Evolutionary conservation across 768 basidiomycete species (phyloP).

Genomic region (Heimioporus sp.): DNA sequence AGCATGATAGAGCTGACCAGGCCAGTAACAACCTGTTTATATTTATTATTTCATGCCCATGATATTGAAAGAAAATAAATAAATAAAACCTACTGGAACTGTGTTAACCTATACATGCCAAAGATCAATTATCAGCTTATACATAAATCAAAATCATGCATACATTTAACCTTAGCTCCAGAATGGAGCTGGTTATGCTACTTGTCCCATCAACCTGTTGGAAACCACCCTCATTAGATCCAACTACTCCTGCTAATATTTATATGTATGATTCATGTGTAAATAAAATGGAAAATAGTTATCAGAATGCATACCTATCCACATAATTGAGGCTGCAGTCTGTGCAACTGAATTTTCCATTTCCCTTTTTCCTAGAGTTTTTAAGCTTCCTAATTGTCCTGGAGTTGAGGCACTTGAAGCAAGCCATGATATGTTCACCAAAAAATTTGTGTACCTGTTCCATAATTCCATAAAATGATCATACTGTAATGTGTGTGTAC

Average conservation of each 20-base stretch:
- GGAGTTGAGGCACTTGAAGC: not conserved
- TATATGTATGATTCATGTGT: not conserved
- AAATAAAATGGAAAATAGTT: not conserved
- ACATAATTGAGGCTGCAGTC: no score
- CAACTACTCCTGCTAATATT: not conserved
- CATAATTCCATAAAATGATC: not conserved
- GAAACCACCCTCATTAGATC: not conserved
- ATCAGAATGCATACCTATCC: constrained; percentile 2
- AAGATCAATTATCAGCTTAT: not conserved
- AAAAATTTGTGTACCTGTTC: not conserved
- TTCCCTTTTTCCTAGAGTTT: not conserved
- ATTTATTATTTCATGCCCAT: not conserved
- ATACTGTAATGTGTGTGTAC: not conserved
- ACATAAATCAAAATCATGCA: not conserved
- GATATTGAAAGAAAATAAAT: no score
- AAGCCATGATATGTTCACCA: not conserved
- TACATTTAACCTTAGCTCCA: not conserved
- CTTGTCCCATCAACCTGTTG: not conserved
- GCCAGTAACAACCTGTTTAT: not conserved
- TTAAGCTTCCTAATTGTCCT: not conserved
- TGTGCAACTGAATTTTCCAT: no score
- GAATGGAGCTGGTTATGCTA: not conserved
- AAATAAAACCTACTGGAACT: not conserved
- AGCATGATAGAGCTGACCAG: not conserved
- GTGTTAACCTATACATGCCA: not conserved